phyloP scores from a whole-genome alignment of 2,329 filamentous ascomycete species.

The Venturia aucupariae region DNA sequence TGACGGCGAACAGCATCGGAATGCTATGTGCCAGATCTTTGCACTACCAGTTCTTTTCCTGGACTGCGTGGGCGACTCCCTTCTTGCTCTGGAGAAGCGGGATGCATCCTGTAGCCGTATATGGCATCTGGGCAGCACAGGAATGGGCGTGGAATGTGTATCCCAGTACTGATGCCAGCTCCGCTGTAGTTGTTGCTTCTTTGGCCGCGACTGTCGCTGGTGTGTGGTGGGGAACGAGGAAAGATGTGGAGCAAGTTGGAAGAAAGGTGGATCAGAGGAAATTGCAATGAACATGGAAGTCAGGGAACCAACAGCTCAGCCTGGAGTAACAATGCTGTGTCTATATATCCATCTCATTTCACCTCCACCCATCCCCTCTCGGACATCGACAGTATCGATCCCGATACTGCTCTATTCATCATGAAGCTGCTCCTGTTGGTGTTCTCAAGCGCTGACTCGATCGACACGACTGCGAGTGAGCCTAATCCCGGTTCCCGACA shows the following conservation, averaged over 20 bases:
- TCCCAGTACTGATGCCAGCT: conserved; percentile 64
- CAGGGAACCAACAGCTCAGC: too few species aligned
- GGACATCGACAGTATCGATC: too few species aligned
- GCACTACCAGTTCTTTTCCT: conserved; percentile 94
- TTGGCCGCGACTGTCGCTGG: conserved; percentile 58
- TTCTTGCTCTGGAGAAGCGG: conserved; percentile 77
- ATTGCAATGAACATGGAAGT: not conserved
- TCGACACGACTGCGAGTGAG: not conserved
- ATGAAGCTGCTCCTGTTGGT: too few species aligned
- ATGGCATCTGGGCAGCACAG: conserved; percentile 64
- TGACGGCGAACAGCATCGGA: conserved; percentile 69
- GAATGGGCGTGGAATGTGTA: conserved; percentile 94
- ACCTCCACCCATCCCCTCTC: not conserved
- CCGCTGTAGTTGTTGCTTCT: conserved; percentile 58
- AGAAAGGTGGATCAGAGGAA: not conserved
- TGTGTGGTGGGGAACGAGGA: conserved; percentile 48
- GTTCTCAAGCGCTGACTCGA: not conserved
- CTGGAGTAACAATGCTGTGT: too few species aligned
- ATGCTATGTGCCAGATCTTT: conserved; percentile 79
- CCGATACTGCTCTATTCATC: too few species aligned
- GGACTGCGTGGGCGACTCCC: conserved; percentile 81
- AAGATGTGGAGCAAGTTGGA: conserved; percentile 12
- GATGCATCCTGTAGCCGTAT: conserved; percentile 57
- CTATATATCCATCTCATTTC: not conserved
- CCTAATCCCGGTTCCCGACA: not conserved